Evolutionary conservation across 495 filamentous ascomycete species (phyloP).

Genomic region (Collariella sp.): DNA sequence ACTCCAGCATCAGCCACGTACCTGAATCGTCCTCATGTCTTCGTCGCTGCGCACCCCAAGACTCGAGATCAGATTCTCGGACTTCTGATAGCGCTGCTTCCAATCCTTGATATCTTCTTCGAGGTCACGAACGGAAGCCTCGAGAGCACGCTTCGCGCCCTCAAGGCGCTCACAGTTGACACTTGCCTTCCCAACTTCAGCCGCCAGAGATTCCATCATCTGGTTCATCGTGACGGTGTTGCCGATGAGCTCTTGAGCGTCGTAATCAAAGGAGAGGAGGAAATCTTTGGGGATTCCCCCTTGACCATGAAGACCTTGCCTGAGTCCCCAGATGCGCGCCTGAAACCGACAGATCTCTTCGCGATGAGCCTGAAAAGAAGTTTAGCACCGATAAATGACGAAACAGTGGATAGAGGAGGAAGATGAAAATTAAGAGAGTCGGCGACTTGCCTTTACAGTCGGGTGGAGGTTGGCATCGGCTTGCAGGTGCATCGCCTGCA

Average conservation of each 20-base stretch:
- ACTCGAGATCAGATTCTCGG: not conserved
- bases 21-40: conserved; percentile 10
- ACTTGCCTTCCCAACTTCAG: not conserved
- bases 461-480: conserved; percentile 4
- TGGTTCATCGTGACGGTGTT: conserved; percentile 4
- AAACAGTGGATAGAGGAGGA: not conserved
- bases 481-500: conserved; percentile 1
- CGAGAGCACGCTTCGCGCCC: not conserved
- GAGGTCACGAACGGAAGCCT: not conserved
- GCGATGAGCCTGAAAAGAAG: not conserved
- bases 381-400: not conserved
- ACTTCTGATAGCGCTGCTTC: not conserved
- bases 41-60: not conserved
- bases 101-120: not conserved
- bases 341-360: conserved; percentile 3
- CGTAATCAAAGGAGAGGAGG: conserved; percentile 6
- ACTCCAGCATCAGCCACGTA: not conserved
- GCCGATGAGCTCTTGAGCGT: conserved; percentile 6
- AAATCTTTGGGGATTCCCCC: not conserved
- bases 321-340: conserved; percentile 12
- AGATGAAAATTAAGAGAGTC: not conserved
- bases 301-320: conserved; percentile 9
- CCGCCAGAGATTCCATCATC: not conserved
- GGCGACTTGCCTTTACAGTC: not conserved
- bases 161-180: not conserved